Conservation (phyloP, 306 rosid genomes). For the Corylus americana region DNA sequence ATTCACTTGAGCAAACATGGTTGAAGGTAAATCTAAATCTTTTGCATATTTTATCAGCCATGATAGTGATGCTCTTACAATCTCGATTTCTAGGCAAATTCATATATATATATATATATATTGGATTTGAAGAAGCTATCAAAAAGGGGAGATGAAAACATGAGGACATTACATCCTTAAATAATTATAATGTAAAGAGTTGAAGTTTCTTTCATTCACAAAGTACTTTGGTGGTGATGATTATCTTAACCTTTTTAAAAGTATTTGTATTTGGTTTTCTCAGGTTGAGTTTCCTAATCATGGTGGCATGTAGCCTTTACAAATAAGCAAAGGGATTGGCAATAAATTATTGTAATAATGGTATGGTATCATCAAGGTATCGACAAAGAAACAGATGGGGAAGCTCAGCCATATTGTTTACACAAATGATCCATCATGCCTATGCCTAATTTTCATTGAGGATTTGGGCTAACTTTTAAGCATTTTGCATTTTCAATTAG, state of each 20-base stretch:
- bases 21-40: no score
- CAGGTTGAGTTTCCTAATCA: constrained; percentile 19
- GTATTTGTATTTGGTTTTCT: constrained; percentile 16
- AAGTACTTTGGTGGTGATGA: constrained; percentile 29
- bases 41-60: no score
- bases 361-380: neutral
- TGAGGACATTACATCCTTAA: neutral
- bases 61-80: no score
- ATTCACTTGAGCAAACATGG: no score
- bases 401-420: neutral
- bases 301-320: constrained; percentile 37
- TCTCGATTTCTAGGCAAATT: no score
- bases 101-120: no score
- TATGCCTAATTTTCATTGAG: neutral
- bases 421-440: neutral
- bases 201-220: constrained; percentile 15
- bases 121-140: neutral
- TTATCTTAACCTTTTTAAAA: constrained; percentile 22
- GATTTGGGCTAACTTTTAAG: neutral
- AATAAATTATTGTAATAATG: neutral
- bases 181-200: neutral
- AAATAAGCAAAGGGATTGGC: constrained; percentile 22
- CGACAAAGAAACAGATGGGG: constrained; percentile 1
- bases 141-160: neutral
- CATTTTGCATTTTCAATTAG: neutral